Base-by-base conservation (phyloP, 108 stramenopile species). In the Aurantiochytrium sp. region DNA sequence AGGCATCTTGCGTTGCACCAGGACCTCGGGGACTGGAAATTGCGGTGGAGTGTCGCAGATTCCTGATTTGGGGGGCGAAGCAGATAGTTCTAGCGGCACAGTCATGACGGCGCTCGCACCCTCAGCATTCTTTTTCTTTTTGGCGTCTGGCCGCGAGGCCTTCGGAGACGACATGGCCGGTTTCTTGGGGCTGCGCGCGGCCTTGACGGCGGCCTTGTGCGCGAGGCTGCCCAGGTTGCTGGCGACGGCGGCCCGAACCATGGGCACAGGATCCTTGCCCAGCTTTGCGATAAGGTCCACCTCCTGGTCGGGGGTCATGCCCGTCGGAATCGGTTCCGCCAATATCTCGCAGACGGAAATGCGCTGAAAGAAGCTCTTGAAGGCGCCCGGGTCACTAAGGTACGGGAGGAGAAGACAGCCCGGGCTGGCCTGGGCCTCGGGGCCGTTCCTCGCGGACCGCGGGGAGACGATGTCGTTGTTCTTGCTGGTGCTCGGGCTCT, bases 321-420 rank as follows among this genome's bases (percentile, higher is more conserved):
- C 73, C 10, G 42, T 39, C 6, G 39, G 39, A 17, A 81, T 48
- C 24, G 73, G 73, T 48, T 81, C 42, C 10, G 73, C 73, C 6
- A 81, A 24, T 6, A 81, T 12, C 45, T 81, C 73, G 30, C 73
- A 81, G 19, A 81, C 73, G 10, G 73, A 81, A 1, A 81, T 48
- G 39, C 73, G 73, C 45, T 81, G 73, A 30, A 48, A 81, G 73
- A 81, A 81, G 73, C 73, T 81, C 73, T 81, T 81, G 45, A 81
- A 81, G 6, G 39, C 6, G 21, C 39, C 45, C 45, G 39, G 45
- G 12, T 81, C 73, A 24, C 73, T 22, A 2, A 81, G 45, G 17
- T 41, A 17, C 36, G 39, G 39, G 42, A 81, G 45, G 12, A 81
- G 45, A 2, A n/a, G 73, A 22, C 42, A 48, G 27, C 30, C 73